phyloP scores from a whole-genome alignment of 208 protist species.

The Angomonas ambiguus region DNA sequence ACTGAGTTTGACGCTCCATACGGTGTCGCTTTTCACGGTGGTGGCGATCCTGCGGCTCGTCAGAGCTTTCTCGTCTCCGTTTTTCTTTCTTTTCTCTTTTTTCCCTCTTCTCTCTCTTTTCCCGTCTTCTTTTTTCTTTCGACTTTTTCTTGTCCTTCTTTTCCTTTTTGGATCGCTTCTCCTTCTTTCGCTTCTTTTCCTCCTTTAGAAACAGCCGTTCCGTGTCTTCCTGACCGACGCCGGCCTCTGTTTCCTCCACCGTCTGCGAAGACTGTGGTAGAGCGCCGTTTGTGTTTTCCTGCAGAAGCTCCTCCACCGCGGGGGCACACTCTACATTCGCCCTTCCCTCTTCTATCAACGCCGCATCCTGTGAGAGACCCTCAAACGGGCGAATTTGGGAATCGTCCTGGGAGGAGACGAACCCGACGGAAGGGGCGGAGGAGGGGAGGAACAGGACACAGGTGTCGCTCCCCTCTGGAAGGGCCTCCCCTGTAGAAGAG shows the following conservation, averaged over 20 bases:
- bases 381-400: slow-evolving; percentile 34
- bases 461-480: slow-evolving; percentile 42
- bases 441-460: slow-evolving; percentile 64
- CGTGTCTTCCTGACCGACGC: not conserved
- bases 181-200: slow-evolving; percentile 19
- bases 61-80: slow-evolving; percentile 5
- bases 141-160: slow-evolving; percentile 19
- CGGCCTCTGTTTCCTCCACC: slow-evolving; percentile 2
- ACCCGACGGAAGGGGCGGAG: slow-evolving; percentile 38
- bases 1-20: slow-evolving; percentile 18
- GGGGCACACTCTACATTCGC: slow-evolving; percentile 36
- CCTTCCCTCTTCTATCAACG: slow-evolving; percentile 28
- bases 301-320: slow-evolving; percentile 54
- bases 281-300: too few relatives aligned
- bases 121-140: not conserved
- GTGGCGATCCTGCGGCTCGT: slow-evolving; percentile 14
- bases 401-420: slow-evolving; percentile 32
- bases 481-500: slow-evolving; percentile 12
- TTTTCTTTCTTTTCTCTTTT: slow-evolving; percentile 8
- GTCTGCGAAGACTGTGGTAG: slow-evolving; percentile 1
- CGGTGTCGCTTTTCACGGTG: too few relatives aligned
- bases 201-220: slow-evolving; percentile 3
- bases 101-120: not conserved
- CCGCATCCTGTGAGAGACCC: slow-evolving; percentile 28
- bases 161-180: slow-evolving; percentile 17